Evolutionary conservation across 2,329 filamentous ascomycete genomes (phyloP), one percentile per base, ranked within the genome.

Genomic region (Cladosporium velox): DNA sequence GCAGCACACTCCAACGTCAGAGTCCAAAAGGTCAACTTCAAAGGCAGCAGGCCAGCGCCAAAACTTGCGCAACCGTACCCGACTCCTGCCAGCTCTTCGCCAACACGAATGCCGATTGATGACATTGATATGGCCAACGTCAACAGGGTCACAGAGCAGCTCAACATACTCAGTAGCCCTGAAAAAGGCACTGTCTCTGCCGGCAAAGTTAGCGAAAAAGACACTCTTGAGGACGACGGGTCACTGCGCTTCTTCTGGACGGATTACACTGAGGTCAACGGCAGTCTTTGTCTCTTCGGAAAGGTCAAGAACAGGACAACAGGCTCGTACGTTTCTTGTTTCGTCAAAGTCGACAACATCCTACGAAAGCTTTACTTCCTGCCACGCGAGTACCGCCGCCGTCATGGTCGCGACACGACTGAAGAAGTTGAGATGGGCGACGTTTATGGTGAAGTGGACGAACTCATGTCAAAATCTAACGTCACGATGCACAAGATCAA

Each of bases 241-340:
- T 96, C 91, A 72, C 83, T 99, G 34, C 90, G 90, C 71, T 92
- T 99, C 82, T 99, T 97, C 81, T 99, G 95, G 95, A 90, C 91
- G 8, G 95, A 99, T 78, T 99, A 97, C 75, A 92, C 90, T 0
- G 95, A 99, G 76, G 83, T 97, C 76, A 93, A 93, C 73, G 94
- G 94, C 67, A 95, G 89, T 71, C 82, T 99, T 11, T 98, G 93
- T 77, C 85, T 99, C 12, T 98, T 99, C 75, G 95, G 95, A 69
- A 99, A 99, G 76, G 94, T 97, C 28, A 88, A 93, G 73, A 93
- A 97, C 81, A 97, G 93, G 78, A 90, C 88, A 73, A 91, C 87
- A 1, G 88, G 87, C 61, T 83, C 84, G 52, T 93, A 91, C 75
- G 90, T 93, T 67, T 99, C 95, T 79, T 96, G 93, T 73, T 98